Evolutionary conservation across 2,329 filamentous ascomycete species (phyloP), one percentile per base, ranked within the genome.

Genomic region (Beauveria asiatica): DNA sequence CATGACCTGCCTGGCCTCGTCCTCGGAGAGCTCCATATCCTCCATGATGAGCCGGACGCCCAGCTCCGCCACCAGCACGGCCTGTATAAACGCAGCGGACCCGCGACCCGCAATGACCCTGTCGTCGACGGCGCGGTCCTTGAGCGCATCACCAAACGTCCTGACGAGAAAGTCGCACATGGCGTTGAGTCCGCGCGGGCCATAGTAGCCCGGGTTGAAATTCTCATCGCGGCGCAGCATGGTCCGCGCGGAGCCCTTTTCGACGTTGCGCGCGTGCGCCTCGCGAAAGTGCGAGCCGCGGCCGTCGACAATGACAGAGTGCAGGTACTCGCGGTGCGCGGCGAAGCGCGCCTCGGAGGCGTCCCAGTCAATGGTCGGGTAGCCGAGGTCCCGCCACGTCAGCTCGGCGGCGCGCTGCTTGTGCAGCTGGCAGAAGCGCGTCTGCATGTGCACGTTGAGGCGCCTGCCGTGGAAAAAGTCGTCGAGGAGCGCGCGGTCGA

Each of bases 131-230:
- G 87, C 83, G 59, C 83, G 79, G 64, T 81, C 77, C 61, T 87
- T 84, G 33, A 93, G 73, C 62, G 82, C 72, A 9, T 77, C 70
- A 16, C 81, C 83, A 69, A 90, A 86, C 51, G 78, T 77, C 3
- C 74, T 68, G 61, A 89, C 84, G 42, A 92, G 81, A 59, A 81
- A 82, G 66, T 90, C 86, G 49, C 84, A 88, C 81, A 96, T 90
- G 56, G 82, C 74, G 53, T 83, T 83, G 56, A 88, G 79, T 1
- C 92, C 92, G 21, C 86, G 82, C 3, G 86, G 82, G 1, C 92
- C 92, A 72, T 96, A 96, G 73, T 96, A 96, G 0, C 92, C 92
- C 10, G 89, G 88, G 3, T 82, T 85, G 33, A 87, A 78, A 59
- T 77, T 80, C 30, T 83, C 75, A 55, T 79, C 84, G 62, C 83